A percentile compares a stretch with the other conserved stretches of the same genome.
Evolutionary conservation across 331 rosid species (phyloP).

Genomic region (Malus hybrid): DNA sequence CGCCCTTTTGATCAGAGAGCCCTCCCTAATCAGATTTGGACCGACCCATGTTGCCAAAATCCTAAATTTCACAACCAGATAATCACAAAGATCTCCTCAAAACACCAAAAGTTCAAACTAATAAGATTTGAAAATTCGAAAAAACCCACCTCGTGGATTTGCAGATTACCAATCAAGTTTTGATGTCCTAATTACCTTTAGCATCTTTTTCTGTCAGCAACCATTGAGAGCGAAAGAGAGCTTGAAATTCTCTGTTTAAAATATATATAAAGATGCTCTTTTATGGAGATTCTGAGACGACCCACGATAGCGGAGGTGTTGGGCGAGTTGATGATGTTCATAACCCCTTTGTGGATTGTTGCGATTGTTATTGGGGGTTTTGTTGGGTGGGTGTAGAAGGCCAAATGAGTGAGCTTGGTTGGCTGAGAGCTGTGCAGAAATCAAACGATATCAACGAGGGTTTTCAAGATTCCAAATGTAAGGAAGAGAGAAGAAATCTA

Average conservation of each 20-base stretch:
- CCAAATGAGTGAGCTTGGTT: slow-evolving; percentile 43
- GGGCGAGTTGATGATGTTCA: slow-evolving; percentile 2
- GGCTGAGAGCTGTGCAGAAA: slow-evolving; percentile 13
- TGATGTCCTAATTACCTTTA: background rate
- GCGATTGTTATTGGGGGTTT: slow-evolving; percentile 32
- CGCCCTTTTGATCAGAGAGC: too few species aligned
- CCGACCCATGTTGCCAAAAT: background rate
- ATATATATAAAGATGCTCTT: background rate
- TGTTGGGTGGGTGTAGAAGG: slow-evolving; percentile 67
- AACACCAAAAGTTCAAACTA: background rate
- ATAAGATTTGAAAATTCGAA: background rate
- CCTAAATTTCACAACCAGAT: background rate
- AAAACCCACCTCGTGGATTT: background rate
- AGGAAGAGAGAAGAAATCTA: too few species aligned
- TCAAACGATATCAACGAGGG: too few species aligned
- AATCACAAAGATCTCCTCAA: background rate
- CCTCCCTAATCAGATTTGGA: background rate
- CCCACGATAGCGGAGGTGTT: slow-evolving; percentile 10
- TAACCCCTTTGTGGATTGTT: slow-evolving; percentile 52
- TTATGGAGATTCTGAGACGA: slow-evolving; percentile 12
- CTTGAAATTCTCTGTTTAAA: background rate
- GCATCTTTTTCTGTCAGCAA: background rate
- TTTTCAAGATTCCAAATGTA: too few species aligned
- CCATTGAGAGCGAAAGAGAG: background rate
- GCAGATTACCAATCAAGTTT: background rate